Evolutionary conservation across 768 basidiomycete genomes (phyloP), one percentile per base, ranked within the genome.

Genomic region (Amanita inopinata): DNA sequence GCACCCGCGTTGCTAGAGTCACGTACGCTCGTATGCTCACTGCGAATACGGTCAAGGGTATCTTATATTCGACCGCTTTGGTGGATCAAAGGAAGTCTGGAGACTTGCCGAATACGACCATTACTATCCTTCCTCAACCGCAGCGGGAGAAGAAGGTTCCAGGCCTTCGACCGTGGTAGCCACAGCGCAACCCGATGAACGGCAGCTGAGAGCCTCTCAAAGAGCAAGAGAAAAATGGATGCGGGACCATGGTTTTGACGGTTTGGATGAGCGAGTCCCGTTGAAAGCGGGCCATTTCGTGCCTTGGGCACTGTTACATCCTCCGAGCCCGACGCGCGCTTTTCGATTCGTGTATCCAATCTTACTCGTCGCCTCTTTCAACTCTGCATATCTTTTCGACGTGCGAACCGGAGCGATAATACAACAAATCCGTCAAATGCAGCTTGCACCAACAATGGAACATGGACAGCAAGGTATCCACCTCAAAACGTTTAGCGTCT

Each of bases 21-120:
- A 78, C 52, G 73, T 82, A 20, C 70, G 71, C 24, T 49, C 53
- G 6, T 71, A 65, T 35, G 83, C 84, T 0, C 85, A 88, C 52
- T 72, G 75, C 49, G 87, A 89, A 57, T 90, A 86, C 49, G 76
- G 65, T 10, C 61, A 70, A 20, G 86, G 87, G 6, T 86, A 73
- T 52, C 61, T 87, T 35, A 61, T 88, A 35, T 83, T 86, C 54
- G 80, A 87, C 51, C 72, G 80, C 22, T 33, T 55, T 15, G 69
- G 66, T 20, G 67, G 69, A 6, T 53, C 61, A 48, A 80, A 80
- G 49, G 87, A 90, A 55, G 74, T 87, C 10, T 90, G 86, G 87
- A 65, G 80, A 20, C 67, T 65, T 4, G 50, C 61, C 3, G 61
- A 65, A 27, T 59, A 67, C 9, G 45, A 50, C 9, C 33, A 43